Base-by-base conservation (phyloP, 495 filamentous ascomycete genomes). In the Hypomontagnella submonticulosa region DNA sequence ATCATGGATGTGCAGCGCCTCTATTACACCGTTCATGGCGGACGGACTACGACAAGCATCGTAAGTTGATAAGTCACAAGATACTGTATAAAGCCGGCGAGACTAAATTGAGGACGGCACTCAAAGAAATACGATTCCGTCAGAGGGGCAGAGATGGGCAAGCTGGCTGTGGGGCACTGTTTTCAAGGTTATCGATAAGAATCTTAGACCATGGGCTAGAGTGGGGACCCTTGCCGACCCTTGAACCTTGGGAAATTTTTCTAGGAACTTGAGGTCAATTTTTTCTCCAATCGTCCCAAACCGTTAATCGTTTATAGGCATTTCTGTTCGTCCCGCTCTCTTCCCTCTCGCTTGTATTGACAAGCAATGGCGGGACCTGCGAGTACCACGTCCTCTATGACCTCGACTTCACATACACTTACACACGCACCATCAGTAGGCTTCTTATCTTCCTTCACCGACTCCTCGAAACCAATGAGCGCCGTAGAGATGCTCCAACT, bases 1-100 rank as follows among this genome's bases (percentile, higher is more conserved):
- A 83, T 97, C 92, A 76, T 89, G 97, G 73, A 99, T 92, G 83
- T 97, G 96, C 71, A 99, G 80, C 70, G 95, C 95, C 84, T 97
- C 93, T 71, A 99, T 90, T 74, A 90, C 87, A 79, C 90, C 87
- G 84, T 88, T 92, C 87, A 92, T 92, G 74, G 71, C 74, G 71
- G 59, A 34, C 27, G 63, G 54, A 41, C 57, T 56, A 50, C 48
- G 57, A 65, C 61, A 57, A 59, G 59, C 71, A 73, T 70, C 47
- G 10, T 65, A 12, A 38, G 32, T 6, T 27, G 27, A 8, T 49
- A 33, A 49, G 27, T 48, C n/a, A n/a, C 44, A n/a, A 48, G 44
- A 16, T 51, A 51, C 48, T 13, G 13, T 41, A 13, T 6, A 13
- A 6, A 41, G 37, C 4, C 2, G 12, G 8, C n/a, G 3, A 47